Conservation (phyloP, 345 rosid species). For the Pistacia integerrima region DNA sequence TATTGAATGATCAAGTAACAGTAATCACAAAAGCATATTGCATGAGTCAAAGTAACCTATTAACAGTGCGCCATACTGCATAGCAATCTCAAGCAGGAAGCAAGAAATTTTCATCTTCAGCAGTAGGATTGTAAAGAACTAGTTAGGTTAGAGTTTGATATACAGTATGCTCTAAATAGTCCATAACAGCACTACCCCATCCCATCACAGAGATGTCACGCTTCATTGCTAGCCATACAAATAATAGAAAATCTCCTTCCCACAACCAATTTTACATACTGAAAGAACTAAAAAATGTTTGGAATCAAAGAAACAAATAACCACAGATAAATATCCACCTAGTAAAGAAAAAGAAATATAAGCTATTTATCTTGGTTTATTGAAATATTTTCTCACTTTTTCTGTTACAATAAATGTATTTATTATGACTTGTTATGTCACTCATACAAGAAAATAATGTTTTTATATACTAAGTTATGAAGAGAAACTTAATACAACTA, state of each 20-base stretch:
- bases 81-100: background rate
- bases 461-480: no score
- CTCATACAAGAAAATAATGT: no score
- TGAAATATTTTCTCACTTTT: no score
- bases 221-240: background rate
- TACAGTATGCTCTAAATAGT: background rate
- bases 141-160: background rate
- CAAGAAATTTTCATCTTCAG: conserved; percentile 3
- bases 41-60: background rate
- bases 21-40: background rate
- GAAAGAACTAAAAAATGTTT: no score
- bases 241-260: background rate
- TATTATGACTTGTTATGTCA: no score
- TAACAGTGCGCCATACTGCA: background rate
- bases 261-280: background rate
- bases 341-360: no score
- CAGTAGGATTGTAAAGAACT: background rate
- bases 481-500: no score
- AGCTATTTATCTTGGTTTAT: no score
- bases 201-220: background rate
- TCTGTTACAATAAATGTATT: no score
- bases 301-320: no score
- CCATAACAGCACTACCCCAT: background rate
- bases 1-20: background rate
- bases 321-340: no score